These are phyloP conservation scores for Delitschia confertaspora DNA, from an alignment of 495 filamentous ascomycete genomes.

Conservation along the genomic window DNA sequence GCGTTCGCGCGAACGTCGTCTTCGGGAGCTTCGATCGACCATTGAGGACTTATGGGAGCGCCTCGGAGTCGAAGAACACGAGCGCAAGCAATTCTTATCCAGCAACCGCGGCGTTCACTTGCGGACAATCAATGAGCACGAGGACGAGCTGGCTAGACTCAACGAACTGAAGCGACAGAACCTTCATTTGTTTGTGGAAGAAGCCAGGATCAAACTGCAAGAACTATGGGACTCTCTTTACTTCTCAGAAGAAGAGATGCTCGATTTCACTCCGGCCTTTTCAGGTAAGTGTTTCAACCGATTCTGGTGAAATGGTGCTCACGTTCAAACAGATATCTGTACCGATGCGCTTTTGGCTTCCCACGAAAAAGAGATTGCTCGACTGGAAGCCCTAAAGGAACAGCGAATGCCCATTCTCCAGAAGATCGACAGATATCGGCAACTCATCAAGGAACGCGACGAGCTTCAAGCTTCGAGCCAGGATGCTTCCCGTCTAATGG, in stretches of 20 bases:
- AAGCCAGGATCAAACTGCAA: slow-evolving; percentile 78
- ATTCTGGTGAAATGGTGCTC: slow-evolving; percentile 7
- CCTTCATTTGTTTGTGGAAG: slow-evolving; percentile 88
- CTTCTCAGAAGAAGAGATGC: slow-evolving; percentile 95
- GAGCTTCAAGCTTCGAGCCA: slow-evolving; percentile 80
- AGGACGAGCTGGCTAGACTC: slow-evolving; percentile 75
- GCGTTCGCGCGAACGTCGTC: slow-evolving; percentile 67
- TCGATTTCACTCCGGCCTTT: slow-evolving; percentile 92
- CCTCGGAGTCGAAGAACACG: slow-evolving; percentile 68
- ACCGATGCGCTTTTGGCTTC: slow-evolving; percentile 84
- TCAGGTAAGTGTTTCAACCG: slow-evolving; percentile 47
- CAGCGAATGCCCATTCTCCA: slow-evolving; percentile 78
- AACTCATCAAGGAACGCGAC: slow-evolving; percentile 77
- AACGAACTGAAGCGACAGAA: slow-evolving; percentile 93
- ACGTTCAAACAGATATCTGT: slow-evolving; percentile 49
- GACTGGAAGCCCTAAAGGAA: slow-evolving; percentile 73
- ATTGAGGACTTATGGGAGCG: slow-evolving; percentile 85
- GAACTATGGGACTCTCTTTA: slow-evolving; percentile 92
- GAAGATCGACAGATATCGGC: slow-evolving; percentile 74
- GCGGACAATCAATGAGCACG: slow-evolving; percentile 84
- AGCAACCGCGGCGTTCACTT: slow-evolving; percentile 70
- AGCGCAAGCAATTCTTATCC: slow-evolving; percentile 71
- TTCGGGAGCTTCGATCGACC: slow-evolving; percentile 63
- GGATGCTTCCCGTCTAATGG: slow-evolving; percentile 87
- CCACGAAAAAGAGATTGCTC: slow-evolving; percentile 79